Conservation (phyloP, 1,284 basidiomycete genomes). For the Puccinia triticina region DNA sequence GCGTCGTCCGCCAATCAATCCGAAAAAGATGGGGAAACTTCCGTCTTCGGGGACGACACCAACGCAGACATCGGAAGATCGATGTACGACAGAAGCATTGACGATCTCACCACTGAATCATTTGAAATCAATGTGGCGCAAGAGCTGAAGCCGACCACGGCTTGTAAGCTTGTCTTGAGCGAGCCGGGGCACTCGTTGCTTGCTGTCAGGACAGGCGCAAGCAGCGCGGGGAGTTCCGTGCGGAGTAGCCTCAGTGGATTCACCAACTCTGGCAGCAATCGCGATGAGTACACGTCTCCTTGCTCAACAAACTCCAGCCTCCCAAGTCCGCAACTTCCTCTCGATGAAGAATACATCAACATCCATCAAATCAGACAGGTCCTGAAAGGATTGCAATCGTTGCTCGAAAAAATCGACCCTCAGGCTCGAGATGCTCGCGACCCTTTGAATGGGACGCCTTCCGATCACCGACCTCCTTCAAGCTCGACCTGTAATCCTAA, state of each 20-base stretch:
- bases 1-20: background rate
- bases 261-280: background rate
- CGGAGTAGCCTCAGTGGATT: background rate
- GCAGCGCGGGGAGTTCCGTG: background rate
- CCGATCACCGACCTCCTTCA: background rate
- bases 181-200: background rate
- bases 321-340: background rate
- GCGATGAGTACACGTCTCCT: background rate
- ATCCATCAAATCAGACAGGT: background rate
- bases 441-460: background rate
- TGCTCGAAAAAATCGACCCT: background rate
- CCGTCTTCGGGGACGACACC: background rate
- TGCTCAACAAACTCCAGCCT: constrained; percentile 5
- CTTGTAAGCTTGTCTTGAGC: background rate
- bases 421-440: background rate
- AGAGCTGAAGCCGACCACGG: background rate
- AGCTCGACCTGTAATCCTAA: background rate
- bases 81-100: background rate
- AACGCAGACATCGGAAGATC: background rate
- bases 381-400: background rate
- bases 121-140: constrained; percentile 3
- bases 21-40: background rate
- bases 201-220: background rate
- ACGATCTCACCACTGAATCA: background rate
- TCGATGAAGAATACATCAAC: background rate